phyloP scores from a whole-genome alignment of 2,329 filamentous ascomycete species.

The Setomelanomma holmii region DNA sequence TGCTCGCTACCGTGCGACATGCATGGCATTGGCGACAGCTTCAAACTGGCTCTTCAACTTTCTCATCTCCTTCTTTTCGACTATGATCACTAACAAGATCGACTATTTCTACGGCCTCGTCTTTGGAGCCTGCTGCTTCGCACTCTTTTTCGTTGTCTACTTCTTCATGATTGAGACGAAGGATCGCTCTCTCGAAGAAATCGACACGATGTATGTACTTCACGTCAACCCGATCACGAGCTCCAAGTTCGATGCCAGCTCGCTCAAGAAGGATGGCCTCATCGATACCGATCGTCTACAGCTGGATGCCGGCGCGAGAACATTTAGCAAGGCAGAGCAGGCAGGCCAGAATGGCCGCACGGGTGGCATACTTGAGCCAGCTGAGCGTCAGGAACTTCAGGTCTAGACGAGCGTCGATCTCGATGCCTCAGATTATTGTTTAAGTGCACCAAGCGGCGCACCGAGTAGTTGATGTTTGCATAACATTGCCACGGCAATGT shows the following conservation, averaged over 20 bases:
- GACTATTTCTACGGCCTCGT: conserved; percentile 78
- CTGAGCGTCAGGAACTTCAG: conserved; percentile 31
- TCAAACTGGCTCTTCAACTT: conserved; percentile 57
- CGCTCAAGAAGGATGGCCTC: conserved; percentile 39
- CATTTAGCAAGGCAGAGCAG: conserved; percentile 44
- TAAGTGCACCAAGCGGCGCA: too few relatives aligned
- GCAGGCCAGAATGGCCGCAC: conserved; percentile 28
- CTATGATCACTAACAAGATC: conserved; percentile 75
- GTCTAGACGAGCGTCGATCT: conserved; percentile 13
- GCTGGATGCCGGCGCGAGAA: conserved; percentile 40
- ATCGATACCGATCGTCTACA: conserved; percentile 43
- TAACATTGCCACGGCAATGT: neutral
- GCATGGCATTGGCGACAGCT: conserved; percentile 55
- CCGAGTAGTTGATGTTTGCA: neutral
- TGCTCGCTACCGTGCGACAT: conserved; percentile 59
- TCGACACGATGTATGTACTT: conserved; percentile 75
- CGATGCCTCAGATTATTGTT: neutral
- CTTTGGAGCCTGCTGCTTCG: conserved; percentile 72
- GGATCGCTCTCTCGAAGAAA: conserved; percentile 77
- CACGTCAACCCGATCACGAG: conserved; percentile 70
- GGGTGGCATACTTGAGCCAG: conserved; percentile 29
- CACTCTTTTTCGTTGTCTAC: conserved; percentile 71
- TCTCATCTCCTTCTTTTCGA: conserved; percentile 72
- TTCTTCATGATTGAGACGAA: conserved; percentile 81
- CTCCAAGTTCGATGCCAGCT: conserved; percentile 56